Percentiles rank a stretch among this genome's conserved stretches.
Conservation (phyloP, 108 stramenopile genomes). For the Schizochytrium sp. region DNA sequence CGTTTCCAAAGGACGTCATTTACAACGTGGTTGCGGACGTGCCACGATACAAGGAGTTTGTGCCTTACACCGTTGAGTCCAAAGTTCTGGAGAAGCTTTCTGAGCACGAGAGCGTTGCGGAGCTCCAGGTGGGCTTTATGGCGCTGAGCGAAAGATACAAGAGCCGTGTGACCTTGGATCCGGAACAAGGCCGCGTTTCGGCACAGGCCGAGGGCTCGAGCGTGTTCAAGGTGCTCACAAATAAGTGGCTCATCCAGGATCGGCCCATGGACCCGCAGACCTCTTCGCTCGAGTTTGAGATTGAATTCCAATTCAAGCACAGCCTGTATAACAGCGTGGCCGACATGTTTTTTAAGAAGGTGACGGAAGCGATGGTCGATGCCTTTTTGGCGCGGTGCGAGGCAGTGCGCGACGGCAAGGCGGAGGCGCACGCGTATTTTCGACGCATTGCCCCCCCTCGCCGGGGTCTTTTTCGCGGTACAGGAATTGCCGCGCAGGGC, state of each 20-base stretch:
- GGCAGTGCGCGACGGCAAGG: background rate
- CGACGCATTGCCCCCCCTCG: background rate
- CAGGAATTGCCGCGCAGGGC: background rate
- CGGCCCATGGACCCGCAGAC: constrained; percentile 9
- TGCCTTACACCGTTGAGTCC: constrained; percentile 2
- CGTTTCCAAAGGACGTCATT: background rate
- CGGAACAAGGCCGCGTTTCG: background rate
- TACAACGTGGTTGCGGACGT: constrained; percentile 9
- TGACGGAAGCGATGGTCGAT: background rate
- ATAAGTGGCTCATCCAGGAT: background rate
- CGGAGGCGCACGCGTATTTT: background rate
- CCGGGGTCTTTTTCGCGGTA: background rate
- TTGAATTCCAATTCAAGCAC: background rate
- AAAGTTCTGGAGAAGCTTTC: background rate
- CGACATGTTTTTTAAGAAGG: background rate
- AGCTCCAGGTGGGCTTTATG: background rate
- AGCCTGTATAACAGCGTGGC: background rate
- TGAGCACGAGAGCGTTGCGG: background rate
- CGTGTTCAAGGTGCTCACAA: background rate
- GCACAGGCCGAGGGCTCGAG: background rate
- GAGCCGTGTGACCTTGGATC: background rate
- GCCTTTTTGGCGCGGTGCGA: constrained; percentile 5
- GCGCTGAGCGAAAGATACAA: constrained; percentile 2
- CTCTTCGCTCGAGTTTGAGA: background rate
- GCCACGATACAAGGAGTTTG: background rate